Percentiles rank a stretch among this genome's conserved stretches.
These are phyloP conservation scores for Stagonosporopsis chrysanthemi DNA, from an alignment of 2,329 filamentous ascomycete species.

Conservation along the genomic window DNA sequence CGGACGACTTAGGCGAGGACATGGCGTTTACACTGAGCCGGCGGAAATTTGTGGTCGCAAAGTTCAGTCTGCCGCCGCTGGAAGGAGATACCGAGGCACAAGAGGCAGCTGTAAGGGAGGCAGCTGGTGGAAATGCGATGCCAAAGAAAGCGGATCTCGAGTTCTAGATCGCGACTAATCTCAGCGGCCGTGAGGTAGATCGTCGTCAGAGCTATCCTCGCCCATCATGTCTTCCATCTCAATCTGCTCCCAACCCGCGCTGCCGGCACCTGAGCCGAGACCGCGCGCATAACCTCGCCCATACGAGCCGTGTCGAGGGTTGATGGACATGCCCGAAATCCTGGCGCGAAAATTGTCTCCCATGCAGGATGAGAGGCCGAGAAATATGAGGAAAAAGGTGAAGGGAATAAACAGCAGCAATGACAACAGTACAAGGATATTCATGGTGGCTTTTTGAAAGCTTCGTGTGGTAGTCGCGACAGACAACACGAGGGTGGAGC, in stretches of 20 bases:
- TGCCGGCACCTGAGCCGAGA: constrained; percentile 61
- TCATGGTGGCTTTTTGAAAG: constrained; percentile 34
- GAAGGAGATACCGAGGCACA: constrained; percentile 75
- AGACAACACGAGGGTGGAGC: constrained; percentile 20
- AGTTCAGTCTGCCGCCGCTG: constrained; percentile 87
- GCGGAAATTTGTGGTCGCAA: constrained; percentile 82
- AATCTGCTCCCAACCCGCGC: constrained; percentile 67
- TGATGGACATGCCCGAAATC: constrained; percentile 52
- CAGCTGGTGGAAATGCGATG: constrained; percentile 60
- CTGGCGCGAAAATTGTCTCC: constrained; percentile 60
- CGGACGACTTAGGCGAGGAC: constrained; percentile 74
- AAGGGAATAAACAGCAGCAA: constrained; percentile 48
- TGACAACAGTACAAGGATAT: constrained; percentile 41
- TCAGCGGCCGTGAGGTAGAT: constrained; percentile 8
- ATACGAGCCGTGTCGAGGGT: constrained; percentile 57
- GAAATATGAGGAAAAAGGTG: constrained; percentile 55
- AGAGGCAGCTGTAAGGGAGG: constrained; percentile 51
- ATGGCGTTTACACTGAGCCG: constrained; percentile 89
- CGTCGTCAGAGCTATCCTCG: constrained; percentile 47
- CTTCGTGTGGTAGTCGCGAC: constrained; percentile 5
- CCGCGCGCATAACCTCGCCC: constrained; percentile 64
- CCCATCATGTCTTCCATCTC: constrained; percentile 68
- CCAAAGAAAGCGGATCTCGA: constrained; percentile 67
- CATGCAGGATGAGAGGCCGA: constrained; percentile 63
- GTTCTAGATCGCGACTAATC: constrained; percentile 55